Evolutionary conservation across 2,329 filamentous ascomycete species (phyloP), one percentile per base, ranked within the genome.

Genomic region (Fusarium begoniae): DNA sequence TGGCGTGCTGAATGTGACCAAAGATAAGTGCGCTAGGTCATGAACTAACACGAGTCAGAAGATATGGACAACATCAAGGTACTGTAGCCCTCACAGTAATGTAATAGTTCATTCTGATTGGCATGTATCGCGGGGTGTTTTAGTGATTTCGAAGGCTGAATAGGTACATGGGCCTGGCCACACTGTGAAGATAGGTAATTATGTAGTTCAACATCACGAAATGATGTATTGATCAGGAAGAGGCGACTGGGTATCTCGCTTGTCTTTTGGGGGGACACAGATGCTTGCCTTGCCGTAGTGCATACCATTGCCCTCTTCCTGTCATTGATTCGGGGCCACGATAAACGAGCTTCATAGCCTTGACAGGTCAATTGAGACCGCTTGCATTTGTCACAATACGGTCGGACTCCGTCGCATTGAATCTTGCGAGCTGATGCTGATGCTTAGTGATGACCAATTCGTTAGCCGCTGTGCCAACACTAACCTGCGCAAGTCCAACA

Each of bases 401-500:
- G 74, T 4, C 63, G 58, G 6, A 30, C 26, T 18, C 70, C 53
- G n/a, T 77, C 75, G 22, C 75, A 77, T 26, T 61, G 68, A n/a
- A 77, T 54, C 55, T 66, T 76, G n/a, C 75, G 74, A 30, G 51
- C 75, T 76, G 47, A 14, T 30, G n/a, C 14, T 17, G 6, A 17
- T 14, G 28, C 26, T 74, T 51, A 74, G 38, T 28, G 24, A 44
- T 37, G 20, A 20, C 61, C 22, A 9, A 7, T 11, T 9, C 30
- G 20, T 14, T 13, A 8, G 6, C 5, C 26, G 2, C 24, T 17
- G 9, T 3, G 24, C 24, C 13, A 6, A 24, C 15, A 64, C 73
- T 28, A 24, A 76, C 74, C 71, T 70, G 58, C 26, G 14, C 74
- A 76, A 20, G 74, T 76, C 74, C 72, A 76, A 17, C 74, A 76